Evolutionary conservation across 768 basidiomycete genomes (phyloP), one percentile per base, ranked within the genome.

Genomic region (Clavaria fumosa): DNA sequence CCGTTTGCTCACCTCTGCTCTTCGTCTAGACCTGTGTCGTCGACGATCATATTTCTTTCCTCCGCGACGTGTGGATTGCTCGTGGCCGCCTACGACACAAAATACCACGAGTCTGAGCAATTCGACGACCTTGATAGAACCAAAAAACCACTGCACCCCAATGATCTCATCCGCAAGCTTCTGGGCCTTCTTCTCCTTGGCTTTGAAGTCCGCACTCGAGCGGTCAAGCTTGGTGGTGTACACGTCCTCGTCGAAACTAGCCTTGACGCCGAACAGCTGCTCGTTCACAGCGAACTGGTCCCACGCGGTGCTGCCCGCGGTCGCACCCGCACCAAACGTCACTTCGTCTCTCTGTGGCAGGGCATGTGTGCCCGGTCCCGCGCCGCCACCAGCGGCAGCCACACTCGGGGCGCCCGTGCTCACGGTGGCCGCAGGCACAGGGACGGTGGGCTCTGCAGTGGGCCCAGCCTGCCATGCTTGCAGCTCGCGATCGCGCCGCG

Each of bases 251-350:
- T 93, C 80, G 57, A 86, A 99, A 47, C 72, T 73, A 6, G 89
- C 88, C 50, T 67, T 88, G 44, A 93, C 76, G 17, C 95, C 95
- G 52, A 95, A 97, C 39, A 86, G 66, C 48, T 81, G 68, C 58
- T 97, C 93, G 57, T 97, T 99, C 28, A 66, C 85, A 14, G 77
- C 78, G 49, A 93, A 99, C 56, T 95, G 89, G 56, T 99, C 90
- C 86, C 91, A 90, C 2, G 64, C 50, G 20, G 58, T 52, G 41
- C 58, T 61, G 31, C 48, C 54, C 11, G 67, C 56, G n/a, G n/a
- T n/a, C n/a, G n/a, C n/a, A 7, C 66, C 66, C 11, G 67, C 50
- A 3, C 75, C 79, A 47, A 85, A 86, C 0, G 81, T 84, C 39
- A 70, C 41, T 22, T 83, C 82, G 50, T 85, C 83, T n/a, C n/a